Conservation (phyloP, 352 stramenopile species). For the Phytophthora hibernalis region DNA sequence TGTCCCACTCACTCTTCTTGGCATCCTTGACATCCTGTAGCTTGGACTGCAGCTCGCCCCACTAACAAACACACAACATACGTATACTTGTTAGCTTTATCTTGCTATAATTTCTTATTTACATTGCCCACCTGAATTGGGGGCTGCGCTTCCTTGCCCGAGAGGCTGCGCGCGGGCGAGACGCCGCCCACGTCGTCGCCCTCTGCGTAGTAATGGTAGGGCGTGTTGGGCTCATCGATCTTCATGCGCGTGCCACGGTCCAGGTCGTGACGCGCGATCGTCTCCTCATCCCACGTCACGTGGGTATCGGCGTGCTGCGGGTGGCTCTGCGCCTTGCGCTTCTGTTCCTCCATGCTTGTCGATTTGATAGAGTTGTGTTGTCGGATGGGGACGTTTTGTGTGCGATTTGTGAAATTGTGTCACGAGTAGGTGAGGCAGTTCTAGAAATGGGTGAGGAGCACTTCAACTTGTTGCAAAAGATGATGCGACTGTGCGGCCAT, state of each 20-base stretch:
- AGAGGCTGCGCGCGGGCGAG: constrained; percentile 62
- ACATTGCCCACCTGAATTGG: constrained; percentile 45
- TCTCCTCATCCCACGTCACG: constrained; percentile 93
- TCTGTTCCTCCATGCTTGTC: constrained; percentile 23
- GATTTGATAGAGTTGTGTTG: background rate
- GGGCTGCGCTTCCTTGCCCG: constrained; percentile 47
- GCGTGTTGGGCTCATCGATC: constrained; percentile 94
- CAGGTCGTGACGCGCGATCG: constrained; percentile 91
- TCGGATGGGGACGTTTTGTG: background rate
- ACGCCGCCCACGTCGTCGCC: constrained; percentile 37
- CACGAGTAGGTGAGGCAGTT: background rate
- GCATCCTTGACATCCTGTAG: constrained; percentile 58
- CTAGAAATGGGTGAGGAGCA: background rate
- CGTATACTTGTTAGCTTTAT: background rate
- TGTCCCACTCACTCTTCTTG: constrained; percentile 70
- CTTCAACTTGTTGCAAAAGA: constrained; percentile 13
- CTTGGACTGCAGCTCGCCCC: constrained; percentile 75
- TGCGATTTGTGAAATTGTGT: constrained; percentile 6
- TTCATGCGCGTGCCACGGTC: constrained; percentile 93
- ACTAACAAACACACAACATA: constrained; percentile 42
- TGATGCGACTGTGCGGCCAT: background rate
- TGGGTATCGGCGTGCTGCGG: constrained; percentile 34
- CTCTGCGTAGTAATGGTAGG: constrained; percentile 84
- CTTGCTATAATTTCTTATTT: background rate
- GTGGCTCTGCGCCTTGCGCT: constrained; percentile 15